Conservation (phyloP, 177 flowering plant species). For the Telopea speciosissima region DNA sequence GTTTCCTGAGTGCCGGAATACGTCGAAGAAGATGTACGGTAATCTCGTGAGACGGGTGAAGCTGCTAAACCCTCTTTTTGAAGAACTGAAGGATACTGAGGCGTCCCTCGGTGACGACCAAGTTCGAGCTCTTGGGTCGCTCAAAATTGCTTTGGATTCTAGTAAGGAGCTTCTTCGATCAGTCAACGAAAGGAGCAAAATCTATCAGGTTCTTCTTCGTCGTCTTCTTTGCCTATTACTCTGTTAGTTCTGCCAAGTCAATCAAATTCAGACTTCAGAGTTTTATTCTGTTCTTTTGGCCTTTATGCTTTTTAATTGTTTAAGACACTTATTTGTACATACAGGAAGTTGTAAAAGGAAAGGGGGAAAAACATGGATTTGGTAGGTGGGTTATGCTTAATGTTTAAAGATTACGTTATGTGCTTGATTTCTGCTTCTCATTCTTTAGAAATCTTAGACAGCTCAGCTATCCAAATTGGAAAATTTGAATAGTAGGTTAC, state of each 20-base stretch:
- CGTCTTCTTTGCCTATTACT: not conserved
- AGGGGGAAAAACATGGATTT: too few relatives aligned
- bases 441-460: not conserved
- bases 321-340: too few relatives aligned
- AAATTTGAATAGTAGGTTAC: too few relatives aligned
- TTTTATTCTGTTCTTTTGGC: too few relatives aligned
- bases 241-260: too few relatives aligned
- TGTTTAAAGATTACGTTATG: not conserved
- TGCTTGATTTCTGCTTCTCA: not conserved
- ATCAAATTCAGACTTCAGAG: not conserved
- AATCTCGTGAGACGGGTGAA: constrained; percentile 74
- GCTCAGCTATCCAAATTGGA: not conserved
- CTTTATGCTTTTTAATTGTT: too few relatives aligned
- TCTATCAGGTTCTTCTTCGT: constrained; percentile 50
- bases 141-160: constrained; percentile 44
- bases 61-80: constrained; percentile 81
- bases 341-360: too few relatives aligned
- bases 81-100: constrained; percentile 60
- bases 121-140: constrained; percentile 30
- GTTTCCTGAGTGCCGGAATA: constrained; percentile 56
- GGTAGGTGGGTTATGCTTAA: not conserved
- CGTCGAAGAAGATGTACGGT: constrained; percentile 50
- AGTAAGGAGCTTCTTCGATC: constrained; percentile 49
- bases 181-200: constrained; percentile 60
- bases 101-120: constrained; percentile 28